A percentile compares a stretch with the other conserved stretches of the same genome.
Evolutionary conservation across 2,329 filamentous ascomycete species (phyloP).

Genomic region (Herpotrichia juniperi): DNA sequence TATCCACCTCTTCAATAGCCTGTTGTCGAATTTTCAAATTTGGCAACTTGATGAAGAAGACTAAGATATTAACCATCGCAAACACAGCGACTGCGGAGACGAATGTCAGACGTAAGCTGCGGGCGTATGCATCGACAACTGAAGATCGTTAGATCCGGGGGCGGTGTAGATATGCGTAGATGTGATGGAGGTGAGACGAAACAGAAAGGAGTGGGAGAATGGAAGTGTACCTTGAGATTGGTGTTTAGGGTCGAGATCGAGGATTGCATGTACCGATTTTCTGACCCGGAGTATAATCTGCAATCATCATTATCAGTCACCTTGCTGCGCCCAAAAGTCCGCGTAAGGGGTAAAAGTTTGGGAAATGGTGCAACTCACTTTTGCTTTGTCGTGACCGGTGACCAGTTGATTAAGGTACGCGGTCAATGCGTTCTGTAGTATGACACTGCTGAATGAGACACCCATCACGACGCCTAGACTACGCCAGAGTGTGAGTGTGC

Average conservation of each 20-base stretch:
- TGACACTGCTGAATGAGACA: conserved; percentile 72
- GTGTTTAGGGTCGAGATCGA: conserved; percentile 52
- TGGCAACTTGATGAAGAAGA: conserved; percentile 62
- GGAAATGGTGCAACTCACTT: conserved; percentile 35
- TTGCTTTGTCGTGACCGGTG: conserved; percentile 62
- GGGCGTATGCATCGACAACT: conserved; percentile 48
- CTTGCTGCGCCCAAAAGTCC: not conserved
- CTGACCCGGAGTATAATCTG: conserved; percentile 56
- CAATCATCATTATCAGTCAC: not conserved
- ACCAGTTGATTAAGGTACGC: conserved; percentile 66
- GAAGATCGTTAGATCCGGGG: conserved; percentile 21
- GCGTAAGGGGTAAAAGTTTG: not conserved
- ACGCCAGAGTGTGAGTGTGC: conserved; percentile 74
- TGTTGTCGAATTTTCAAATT: conserved; percentile 37
- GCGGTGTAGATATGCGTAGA: conserved; percentile 26
- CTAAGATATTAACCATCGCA: conserved; percentile 56
- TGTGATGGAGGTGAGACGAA: not conserved
- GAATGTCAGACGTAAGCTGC: conserved; percentile 50
- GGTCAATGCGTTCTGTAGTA: conserved; percentile 73
- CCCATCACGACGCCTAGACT: conserved; percentile 75
- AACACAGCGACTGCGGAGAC: conserved; percentile 52
- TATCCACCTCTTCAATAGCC: not conserved
- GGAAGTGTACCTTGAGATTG: conserved; percentile 52
- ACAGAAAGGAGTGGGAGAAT: not conserved
- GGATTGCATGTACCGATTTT: conserved; percentile 57